Percentiles rank a stretch among this genome's conserved stretches.
Evolutionary conservation across 176 grass and related monocot genomes (phyloP).

Genomic region (Triticum dicoccoides): DNA sequence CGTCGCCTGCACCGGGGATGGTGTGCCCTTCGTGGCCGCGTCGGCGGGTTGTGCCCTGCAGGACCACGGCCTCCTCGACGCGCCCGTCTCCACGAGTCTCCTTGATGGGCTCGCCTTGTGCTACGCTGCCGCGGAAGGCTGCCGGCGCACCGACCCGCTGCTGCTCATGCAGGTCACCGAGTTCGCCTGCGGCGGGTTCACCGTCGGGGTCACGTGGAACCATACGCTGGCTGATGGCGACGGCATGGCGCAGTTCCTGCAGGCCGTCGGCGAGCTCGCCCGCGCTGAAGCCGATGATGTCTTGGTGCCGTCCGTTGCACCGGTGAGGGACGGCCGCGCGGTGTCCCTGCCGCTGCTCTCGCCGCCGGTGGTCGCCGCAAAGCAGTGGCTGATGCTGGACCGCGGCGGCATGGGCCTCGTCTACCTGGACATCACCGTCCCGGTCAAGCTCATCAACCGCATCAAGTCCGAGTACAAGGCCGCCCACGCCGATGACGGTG

Average conservation of each 20-base stretch:
- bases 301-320: not conserved
- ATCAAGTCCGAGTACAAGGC: too few species aligned
- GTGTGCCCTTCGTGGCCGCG: not conserved
- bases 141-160: not conserved
- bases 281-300: not conserved
- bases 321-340: not conserved
- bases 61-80: not conserved
- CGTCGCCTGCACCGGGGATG: not conserved
- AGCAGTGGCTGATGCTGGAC: constrained; percentile 9
- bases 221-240: not conserved
- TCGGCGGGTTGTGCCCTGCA: not conserved
- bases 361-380: not conserved
- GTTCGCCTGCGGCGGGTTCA: constrained; percentile 29
- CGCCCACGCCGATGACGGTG: too few species aligned
- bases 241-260: constrained; percentile 28
- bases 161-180: constrained; percentile 37
- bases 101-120: not conserved
- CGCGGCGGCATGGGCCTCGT: not conserved
- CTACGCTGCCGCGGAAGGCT: not conserved
- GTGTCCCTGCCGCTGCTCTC: not conserved
- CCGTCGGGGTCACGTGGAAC: constrained; percentile 35
- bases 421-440: constrained; percentile 19
- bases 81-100: not conserved
- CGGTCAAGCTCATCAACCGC: not conserved
- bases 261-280: constrained; percentile 17